Conservation (phyloP, 2,329 filamentous ascomycete species). For the Catunica adiposa region DNA sequence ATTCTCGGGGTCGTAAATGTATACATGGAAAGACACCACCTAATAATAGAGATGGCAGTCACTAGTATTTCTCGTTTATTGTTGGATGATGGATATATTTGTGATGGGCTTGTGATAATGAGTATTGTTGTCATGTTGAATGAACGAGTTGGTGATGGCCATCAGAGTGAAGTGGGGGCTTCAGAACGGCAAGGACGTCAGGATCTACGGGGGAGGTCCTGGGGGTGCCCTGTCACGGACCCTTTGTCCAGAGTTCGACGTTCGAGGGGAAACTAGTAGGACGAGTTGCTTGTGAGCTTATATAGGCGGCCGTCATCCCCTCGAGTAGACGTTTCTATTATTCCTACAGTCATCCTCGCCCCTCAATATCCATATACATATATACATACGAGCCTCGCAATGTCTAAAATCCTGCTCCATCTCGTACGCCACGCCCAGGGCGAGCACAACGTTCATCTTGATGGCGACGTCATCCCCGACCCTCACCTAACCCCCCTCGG, state of each 20-base stretch:
- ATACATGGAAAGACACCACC: too few relatives aligned
- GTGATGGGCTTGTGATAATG: not conserved
- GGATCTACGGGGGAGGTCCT: not conserved
- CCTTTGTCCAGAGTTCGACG: not conserved
- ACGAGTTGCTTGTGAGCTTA: not conserved
- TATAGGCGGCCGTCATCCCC: not conserved
- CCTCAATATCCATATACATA: not conserved
- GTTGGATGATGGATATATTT: not conserved
- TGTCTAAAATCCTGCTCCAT: conserved; percentile 39
- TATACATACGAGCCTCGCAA: conserved; percentile 18
- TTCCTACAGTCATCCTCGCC: not conserved
- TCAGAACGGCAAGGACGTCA: not conserved
- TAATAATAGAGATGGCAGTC: too few relatives aligned
- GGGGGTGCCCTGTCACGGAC: not conserved
- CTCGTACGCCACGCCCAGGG: conserved; percentile 62
- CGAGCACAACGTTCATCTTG: conserved; percentile 58
- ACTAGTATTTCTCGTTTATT: too few relatives aligned
- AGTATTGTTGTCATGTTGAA: not conserved
- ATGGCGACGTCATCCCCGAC: conserved; percentile 59
- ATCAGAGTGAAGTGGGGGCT: not conserved
- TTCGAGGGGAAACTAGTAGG: not conserved
- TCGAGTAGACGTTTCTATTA: too few relatives aligned
- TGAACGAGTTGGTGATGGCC: not conserved
- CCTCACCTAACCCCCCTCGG: conserved; percentile 65
- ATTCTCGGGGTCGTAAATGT: not conserved